These are phyloP conservation scores for Kwoniella newhampshirensis DNA, from an alignment of 768 basidiomycete species.

Conservation along the genomic window DNA sequence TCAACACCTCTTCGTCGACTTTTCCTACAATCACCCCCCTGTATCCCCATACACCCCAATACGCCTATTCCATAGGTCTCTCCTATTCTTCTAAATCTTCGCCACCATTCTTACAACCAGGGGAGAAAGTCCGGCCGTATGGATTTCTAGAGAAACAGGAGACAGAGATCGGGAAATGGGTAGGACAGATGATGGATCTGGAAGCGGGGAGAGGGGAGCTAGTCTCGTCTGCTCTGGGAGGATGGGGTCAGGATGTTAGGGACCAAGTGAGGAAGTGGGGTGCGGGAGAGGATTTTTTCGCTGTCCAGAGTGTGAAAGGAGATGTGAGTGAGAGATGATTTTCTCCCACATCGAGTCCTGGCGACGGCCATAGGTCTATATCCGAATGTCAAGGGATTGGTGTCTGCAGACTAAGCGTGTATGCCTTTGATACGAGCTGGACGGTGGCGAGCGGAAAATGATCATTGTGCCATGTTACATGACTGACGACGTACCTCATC, in stretches of 20 bases:
- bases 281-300: conserved; percentile 53
- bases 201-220: conserved; percentile 47
- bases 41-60: conserved; percentile 8
- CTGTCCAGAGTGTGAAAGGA: conserved; percentile 33
- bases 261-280: conserved; percentile 42
- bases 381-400: too few relatives aligned
- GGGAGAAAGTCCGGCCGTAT: conserved; percentile 17
- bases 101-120: conserved; percentile 44
- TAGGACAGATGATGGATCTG: conserved; percentile 36
- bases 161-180: conserved; percentile 42
- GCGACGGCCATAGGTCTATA: too few relatives aligned
- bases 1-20: neutral
- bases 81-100: conserved; percentile 51
- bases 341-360: too few relatives aligned
- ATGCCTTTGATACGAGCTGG: neutral
- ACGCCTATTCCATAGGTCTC: conserved; percentile 41
- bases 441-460: too few relatives aligned
- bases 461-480: too few relatives aligned
- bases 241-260: conserved; percentile 29
- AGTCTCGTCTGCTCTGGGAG: conserved; percentile 25
- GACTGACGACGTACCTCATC: neutral
- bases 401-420: neutral
- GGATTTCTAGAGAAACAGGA: conserved; percentile 36
- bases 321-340: conserved; percentile 33
- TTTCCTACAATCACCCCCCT: conserved; percentile 11